Conservation (phyloP, 768 basidiomycete genomes). For the Chalciporus pseudorubinellus region DNA sequence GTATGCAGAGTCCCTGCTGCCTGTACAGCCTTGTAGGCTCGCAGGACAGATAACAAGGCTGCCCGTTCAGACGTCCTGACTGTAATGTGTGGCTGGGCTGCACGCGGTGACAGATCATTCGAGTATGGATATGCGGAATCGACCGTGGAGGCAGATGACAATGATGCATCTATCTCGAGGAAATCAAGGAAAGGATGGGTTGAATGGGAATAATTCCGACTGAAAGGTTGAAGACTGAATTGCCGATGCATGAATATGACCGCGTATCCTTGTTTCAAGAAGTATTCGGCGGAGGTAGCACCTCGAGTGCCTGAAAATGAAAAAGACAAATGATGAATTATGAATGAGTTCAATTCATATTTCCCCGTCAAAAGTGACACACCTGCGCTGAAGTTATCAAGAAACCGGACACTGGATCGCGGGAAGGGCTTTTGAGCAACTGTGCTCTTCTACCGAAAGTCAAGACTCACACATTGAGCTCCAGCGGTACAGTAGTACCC, state of each 20-base stretch:
- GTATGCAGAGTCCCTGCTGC: conserved; percentile 72
- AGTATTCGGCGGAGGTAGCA: conserved; percentile 97
- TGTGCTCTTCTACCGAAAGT: conserved; percentile 5
- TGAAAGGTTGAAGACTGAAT: conserved; percentile 97
- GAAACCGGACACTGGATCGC: conserved; percentile 80
- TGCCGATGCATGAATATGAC: conserved; percentile 99
- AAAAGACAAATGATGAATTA: background rate
- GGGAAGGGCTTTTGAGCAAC: conserved; percentile 21
- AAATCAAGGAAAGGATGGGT: conserved; percentile 98
- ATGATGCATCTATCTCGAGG: conserved; percentile 57
- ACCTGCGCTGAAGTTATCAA: conserved; percentile 99
- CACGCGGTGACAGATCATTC: conserved; percentile 29
- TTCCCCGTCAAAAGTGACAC: conserved; percentile 20
- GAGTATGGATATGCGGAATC: conserved; percentile 21
- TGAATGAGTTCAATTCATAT: background rate
- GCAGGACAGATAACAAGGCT: conserved; percentile 69
- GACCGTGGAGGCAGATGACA: conserved; percentile 17
- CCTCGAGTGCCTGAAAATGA: conserved; percentile 80
- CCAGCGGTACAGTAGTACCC: conserved; percentile 95
- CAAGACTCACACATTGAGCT: conserved; percentile 92
- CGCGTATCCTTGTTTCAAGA: conserved; percentile 89
- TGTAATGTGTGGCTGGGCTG: conserved; percentile 48
- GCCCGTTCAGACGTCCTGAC: conserved; percentile 64
- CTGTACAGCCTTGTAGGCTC: conserved; percentile 79
- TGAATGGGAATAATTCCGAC: conserved; percentile 95